These are phyloP conservation scores for Xylariomycetidae sp. DNA, from an alignment of 2,329 filamentous ascomycete species.

Conservation along the genomic window DNA sequence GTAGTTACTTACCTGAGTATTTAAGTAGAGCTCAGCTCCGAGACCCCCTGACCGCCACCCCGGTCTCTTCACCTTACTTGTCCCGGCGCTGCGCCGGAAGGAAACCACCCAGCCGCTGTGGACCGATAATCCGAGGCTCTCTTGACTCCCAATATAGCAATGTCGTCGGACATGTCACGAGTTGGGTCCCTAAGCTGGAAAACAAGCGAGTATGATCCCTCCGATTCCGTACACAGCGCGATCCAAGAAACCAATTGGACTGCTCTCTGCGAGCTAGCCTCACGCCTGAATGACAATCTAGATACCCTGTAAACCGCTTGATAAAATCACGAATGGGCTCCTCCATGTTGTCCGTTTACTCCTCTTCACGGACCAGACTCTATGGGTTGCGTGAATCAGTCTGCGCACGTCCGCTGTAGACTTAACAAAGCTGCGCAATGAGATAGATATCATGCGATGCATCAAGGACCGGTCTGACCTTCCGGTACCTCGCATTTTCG, in stretches of 20 bases:
- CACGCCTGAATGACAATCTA: slow-evolving; percentile 2
- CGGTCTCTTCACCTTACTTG: too few species aligned
- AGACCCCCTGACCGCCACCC: too few species aligned
- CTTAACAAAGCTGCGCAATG: slow-evolving; percentile 3
- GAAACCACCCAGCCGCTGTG: too few species aligned
- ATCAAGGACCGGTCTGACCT: slow-evolving; percentile 4
- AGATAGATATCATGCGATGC: slow-evolving; percentile 5
- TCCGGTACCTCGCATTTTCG: slow-evolving; percentile 22
- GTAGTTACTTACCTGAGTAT: too few species aligned
- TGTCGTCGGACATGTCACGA: too few species aligned
- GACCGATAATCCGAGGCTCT: too few species aligned
- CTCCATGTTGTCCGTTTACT: slow-evolving; percentile 5
- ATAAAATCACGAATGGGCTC: slow-evolving; percentile 3
- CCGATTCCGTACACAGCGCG: not conserved
- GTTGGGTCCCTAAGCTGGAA: slow-evolving; percentile 1
- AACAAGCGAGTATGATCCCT: slow-evolving; percentile 1
- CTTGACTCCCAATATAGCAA: too few species aligned
- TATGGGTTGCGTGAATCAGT: slow-evolving; percentile 5
- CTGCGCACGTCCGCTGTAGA: slow-evolving; percentile 1
- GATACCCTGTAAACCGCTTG: slow-evolving; percentile 3
- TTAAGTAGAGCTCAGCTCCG: too few species aligned
- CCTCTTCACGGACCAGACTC: slow-evolving; percentile 3
- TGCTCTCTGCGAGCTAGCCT: slow-evolving; percentile 4
- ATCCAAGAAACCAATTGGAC: slow-evolving; percentile 2
- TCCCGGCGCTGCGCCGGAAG: too few species aligned